A percentile compares a stretch with the other conserved stretches of the same genome.
Evolutionary conservation across 2,329 filamentous ascomycete genomes (phyloP).

Genomic region (Aspergillus tubingensis): DNA sequence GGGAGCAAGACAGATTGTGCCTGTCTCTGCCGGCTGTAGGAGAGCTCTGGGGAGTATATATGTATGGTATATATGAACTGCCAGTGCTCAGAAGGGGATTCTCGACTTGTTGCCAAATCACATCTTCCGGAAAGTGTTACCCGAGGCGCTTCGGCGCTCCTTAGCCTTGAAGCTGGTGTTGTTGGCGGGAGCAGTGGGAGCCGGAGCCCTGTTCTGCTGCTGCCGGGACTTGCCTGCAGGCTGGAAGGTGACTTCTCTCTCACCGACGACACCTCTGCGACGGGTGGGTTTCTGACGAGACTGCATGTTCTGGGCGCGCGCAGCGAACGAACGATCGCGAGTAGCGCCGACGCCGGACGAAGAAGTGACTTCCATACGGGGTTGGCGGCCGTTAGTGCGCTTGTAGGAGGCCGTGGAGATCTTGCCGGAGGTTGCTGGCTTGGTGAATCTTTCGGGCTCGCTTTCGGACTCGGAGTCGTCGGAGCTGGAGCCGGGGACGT

Average conservation of each 20-base stretch:
- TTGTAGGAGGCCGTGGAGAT: conserved; percentile 60
- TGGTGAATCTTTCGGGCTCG: conserved; percentile 31
- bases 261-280: conserved; percentile 44
- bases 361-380: conserved; percentile 61
- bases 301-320: conserved; percentile 52
- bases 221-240: conserved; percentile 50
- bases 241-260: conserved; percentile 63
- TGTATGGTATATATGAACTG: not conserved
- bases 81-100: not conserved
- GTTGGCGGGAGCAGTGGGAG: conserved; percentile 7
- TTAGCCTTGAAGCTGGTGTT: conserved; percentile 34
- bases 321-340: conserved; percentile 60
- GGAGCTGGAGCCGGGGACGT: conserved; percentile 47
- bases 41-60: not conserved
- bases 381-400: conserved; percentile 51
- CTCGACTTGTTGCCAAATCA: conserved; percentile 25
- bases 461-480: conserved; percentile 38
- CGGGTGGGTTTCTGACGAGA: conserved; percentile 36
- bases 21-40: not conserved
- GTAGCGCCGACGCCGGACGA: conserved; percentile 48
- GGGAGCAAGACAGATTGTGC: not conserved
- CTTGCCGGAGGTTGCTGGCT: conserved; percentile 39
- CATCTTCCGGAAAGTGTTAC: conserved; percentile 52
- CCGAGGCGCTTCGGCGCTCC: conserved; percentile 52
- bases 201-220: conserved; percentile 12